Evolutionary conservation across 2,329 filamentous ascomycete genomes (phyloP), one percentile per base, ranked within the genome.

Genomic region (Stagonosporopsis vannaccii): DNA sequence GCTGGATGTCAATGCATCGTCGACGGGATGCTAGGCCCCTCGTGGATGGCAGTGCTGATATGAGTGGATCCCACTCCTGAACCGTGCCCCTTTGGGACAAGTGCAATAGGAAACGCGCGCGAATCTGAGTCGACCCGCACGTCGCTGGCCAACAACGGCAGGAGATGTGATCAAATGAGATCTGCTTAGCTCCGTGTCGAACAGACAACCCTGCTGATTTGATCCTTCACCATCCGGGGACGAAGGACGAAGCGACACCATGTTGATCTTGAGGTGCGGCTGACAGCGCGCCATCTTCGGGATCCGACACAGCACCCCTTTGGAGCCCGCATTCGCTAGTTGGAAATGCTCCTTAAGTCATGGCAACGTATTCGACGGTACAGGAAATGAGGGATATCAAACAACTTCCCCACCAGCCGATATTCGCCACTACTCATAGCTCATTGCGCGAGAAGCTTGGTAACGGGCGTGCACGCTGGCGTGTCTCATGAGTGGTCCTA

Each of bases 361-460:
- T 51, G 43, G 37, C 39, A 56, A 50, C 36, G 32, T 37, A 32
- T 23, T 40, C 20, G n/a, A 33, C 32, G 36, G 37, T 39, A 39
- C 51, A 64, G 65, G 68, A 73, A 68, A 73, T 73, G 71, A 72
- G 65, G 60, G 59, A 62, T 49, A 51, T 61, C 53, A 50, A 48
- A 62, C 53, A 48, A 53, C 56, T 61, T 59, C 62, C 61, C 62
- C 58, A 59, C 47, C 58, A 35, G 58, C 63, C 57, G 46, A 59
- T 54, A 25, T 60, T 61, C 59, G 58, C 61, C 58, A 59, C 69
- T 67, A 68, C 66, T 66, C 60, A 62, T 54, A 65, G 62, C 56
- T 47, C 51, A 60, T 65, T 52, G 60, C 62, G 60, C 60, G 60
- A 56, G 62, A 60, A 61, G 59, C 57, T 60, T 59, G 42, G 64